A percentile compares a stretch with the other conserved stretches of the same genome.
Conservation (phyloP, 345 rosid genomes). For the Erysimum cheiranthoides region DNA sequence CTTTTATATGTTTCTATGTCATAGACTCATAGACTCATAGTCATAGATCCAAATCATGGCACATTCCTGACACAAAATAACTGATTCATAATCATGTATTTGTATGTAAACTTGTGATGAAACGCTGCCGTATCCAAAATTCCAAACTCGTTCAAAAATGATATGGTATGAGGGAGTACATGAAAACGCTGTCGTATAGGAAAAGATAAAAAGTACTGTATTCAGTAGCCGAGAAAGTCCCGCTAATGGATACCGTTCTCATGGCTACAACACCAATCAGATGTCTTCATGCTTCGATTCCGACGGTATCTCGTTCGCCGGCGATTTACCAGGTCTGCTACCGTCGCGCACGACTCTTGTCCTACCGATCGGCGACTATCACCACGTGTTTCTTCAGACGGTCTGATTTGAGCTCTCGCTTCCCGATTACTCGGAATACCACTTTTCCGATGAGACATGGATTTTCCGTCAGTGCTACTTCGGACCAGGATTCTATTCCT, state of each 20-base stretch:
- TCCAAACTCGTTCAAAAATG: neutral
- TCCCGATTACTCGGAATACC: conserved; percentile 14
- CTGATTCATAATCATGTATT: neutral
- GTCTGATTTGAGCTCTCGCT: conserved; percentile 15
- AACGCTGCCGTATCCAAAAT: neutral
- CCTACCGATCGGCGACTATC: neutral
- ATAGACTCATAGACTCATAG: too few species aligned
- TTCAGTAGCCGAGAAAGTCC: conserved; percentile 23
- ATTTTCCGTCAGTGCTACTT: conserved; percentile 48
- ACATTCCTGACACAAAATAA: neutral
- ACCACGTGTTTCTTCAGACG: neutral
- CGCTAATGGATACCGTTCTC: conserved; percentile 38
- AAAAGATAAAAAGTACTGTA: neutral
- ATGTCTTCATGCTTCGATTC: conserved; percentile 28
- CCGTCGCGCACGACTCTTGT: neutral
- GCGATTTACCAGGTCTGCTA: neutral
- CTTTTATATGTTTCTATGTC: neutral
- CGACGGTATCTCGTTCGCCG: conserved; percentile 21
- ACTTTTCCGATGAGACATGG: conserved; percentile 28
- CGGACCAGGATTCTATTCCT: conserved; percentile 1
- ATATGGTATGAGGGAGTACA: neutral
- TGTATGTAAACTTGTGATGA: neutral
- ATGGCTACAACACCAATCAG: conserved; percentile 39
- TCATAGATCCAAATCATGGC: neutral
- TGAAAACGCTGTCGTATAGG: conserved; percentile 28